phyloP scores from a whole-genome alignment of 2,329 filamentous ascomycete genomes.

The Fusarium decemcellulare region DNA sequence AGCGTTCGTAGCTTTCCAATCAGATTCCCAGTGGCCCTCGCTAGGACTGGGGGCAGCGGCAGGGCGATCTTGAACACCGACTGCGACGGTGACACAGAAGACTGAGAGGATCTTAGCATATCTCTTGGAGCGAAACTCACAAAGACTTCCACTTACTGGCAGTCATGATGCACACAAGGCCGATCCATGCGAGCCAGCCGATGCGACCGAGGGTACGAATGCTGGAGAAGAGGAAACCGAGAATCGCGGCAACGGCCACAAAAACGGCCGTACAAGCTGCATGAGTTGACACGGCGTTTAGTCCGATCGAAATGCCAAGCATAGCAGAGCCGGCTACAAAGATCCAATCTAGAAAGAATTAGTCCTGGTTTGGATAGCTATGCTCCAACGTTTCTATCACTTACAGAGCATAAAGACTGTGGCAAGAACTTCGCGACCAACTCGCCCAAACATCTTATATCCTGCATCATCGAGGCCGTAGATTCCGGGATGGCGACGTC shows the following conservation, averaged over 20 bases:
- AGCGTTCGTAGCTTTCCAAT: constrained; percentile 47
- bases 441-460: constrained; percentile 59
- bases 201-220: constrained; percentile 47
- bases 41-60: constrained; percentile 47
- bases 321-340: constrained; percentile 55
- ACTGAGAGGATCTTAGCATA: constrained; percentile 8
- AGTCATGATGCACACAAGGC: constrained; percentile 43
- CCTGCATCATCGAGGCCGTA: constrained; percentile 68
- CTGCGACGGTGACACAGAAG: constrained; percentile 46
- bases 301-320: constrained; percentile 53
- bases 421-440: constrained; percentile 58
- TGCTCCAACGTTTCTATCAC: neutral
- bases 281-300: constrained; percentile 55
- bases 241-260: constrained; percentile 49
- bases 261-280: constrained; percentile 55
- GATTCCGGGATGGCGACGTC: constrained; percentile 61
- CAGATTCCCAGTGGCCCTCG: constrained; percentile 42
- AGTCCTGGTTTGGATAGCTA: neutral
- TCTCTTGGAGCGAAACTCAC: neutral
- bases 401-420: constrained; percentile 51
- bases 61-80: constrained; percentile 49
- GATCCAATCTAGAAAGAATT: constrained; percentile 30
- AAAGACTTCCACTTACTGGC: constrained; percentile 35
- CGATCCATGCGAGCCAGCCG: constrained; percentile 49
- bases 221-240: constrained; percentile 47